Evolutionary conservation across 2,329 filamentous ascomycete species (phyloP), one percentile per base, ranked within the genome.

Genomic region (Aspergillus luchuensis): DNA sequence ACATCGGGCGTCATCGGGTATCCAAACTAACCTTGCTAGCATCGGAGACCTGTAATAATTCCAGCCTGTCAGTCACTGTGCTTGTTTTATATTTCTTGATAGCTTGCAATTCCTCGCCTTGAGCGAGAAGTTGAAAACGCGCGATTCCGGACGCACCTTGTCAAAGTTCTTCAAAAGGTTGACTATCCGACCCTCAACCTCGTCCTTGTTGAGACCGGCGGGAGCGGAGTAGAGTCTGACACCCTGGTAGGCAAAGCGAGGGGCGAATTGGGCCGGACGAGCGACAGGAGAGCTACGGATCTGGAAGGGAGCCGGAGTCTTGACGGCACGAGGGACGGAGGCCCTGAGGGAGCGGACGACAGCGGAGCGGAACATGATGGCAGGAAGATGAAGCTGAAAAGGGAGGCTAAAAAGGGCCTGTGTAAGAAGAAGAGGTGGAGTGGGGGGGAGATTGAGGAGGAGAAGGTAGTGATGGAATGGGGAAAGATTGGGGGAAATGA

Each of bases 111-210:
- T 28, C n/a, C 13, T 36, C 8, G 33, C 51, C 23, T 23, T 28
- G 15, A 7, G 17, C 8, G 13, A 36, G 8, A 5, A 15, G 19
- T 49, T 23, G 43, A 38, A 30, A 62, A 58, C 30, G 62, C 50
- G 45, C 62, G 5, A 36, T 36, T 56, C 10, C 36, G 56, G 59
- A 78, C 83, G 69, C 78, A 93, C 91, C 90, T 99, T 99, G 84
- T 99, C 95, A 78, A 98, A 99, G 79, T 93, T 94, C 82, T 92
- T 90, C 80, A 99, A 80, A 73, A 99, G 84, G 80, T 92, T 91
- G 78, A 96, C 85, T 84, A 98, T 97, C 76, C 94, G 88, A 63
- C 91, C 91, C 82, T 96, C 89, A 60, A 97, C 91, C 82, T 97
- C 92, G 59, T 88, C 84, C 84, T 92, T 89, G 72, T 87, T 84